Evolutionary conservation across 192 early-diverging fungal genomes (phyloP).

Genomic region (Linnemannia hyalina): DNA sequence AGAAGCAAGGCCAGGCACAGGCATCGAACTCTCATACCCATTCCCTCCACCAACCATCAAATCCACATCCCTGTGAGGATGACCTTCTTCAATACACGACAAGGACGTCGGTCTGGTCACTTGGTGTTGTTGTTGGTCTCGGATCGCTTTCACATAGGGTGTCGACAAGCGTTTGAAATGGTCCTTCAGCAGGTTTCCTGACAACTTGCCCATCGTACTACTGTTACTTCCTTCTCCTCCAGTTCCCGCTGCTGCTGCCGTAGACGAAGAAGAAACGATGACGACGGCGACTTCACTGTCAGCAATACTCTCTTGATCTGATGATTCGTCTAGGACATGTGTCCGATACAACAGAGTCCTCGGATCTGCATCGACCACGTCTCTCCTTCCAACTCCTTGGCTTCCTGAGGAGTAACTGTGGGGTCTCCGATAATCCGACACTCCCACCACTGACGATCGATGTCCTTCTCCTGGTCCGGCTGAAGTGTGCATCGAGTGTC

Average conservation of each 20-base stretch:
- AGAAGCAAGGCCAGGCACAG: slow-evolving; percentile 15
- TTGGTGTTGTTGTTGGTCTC: slow-evolving; percentile 28
- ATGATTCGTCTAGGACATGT: slow-evolving; percentile 11
- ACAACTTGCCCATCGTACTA: not conserved
- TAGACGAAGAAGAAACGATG: not conserved
- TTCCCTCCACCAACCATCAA: not conserved
- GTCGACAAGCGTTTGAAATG: slow-evolving; percentile 23
- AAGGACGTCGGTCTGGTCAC: not conserved
- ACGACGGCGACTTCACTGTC: not conserved
- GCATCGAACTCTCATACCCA: not conserved
- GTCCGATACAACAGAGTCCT: not conserved
- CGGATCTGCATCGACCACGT: not conserved
- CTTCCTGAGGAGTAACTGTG: slow-evolving; percentile 9
- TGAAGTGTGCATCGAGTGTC: not conserved
- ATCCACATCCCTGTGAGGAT: not conserved
- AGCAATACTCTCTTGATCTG: not conserved
- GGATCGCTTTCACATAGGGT: slow-evolving; percentile 42
- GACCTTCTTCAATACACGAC: not conserved
- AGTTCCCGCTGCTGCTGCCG: not conserved
- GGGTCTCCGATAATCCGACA: slow-evolving; percentile 23
- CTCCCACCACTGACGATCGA: not conserved
- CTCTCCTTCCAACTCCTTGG: not conserved
- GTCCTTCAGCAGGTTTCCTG: slow-evolving; percentile 19
- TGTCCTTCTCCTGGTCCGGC: not conserved
- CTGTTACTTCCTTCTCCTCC: not conserved